These are phyloP conservation scores for Suillus fuscotomentosus DNA, from an alignment of 768 basidiomycete genomes.

Conservation along the genomic window DNA sequence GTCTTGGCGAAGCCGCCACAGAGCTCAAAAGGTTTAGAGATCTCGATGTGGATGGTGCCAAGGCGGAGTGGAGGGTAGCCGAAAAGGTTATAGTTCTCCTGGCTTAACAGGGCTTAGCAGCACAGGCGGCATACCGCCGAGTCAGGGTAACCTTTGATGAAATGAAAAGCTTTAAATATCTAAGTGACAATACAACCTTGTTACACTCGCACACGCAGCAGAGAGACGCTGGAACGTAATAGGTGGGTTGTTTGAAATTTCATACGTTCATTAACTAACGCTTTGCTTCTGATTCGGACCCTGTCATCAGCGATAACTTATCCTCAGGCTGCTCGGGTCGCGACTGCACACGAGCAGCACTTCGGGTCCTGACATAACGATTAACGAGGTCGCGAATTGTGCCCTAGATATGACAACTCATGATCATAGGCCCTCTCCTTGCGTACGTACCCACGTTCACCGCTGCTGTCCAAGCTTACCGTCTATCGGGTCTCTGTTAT, in stretches of 20 bases:
- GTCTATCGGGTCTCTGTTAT: background rate
- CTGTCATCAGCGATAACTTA: background rate
- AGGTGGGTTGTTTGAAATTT: background rate
- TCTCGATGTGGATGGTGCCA: constrained; percentile 60
- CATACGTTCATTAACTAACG: background rate
- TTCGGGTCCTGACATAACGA: background rate
- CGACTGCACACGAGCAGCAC: background rate
- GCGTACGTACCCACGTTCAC: background rate
- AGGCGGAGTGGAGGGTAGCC: constrained; percentile 66
- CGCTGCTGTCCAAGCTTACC: background rate
- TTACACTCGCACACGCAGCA: background rate
- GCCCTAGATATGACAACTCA: background rate
- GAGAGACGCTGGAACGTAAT: background rate
- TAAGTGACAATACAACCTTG: background rate
- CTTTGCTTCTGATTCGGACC: background rate
- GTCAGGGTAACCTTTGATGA: background rate
- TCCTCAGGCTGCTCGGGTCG: constrained; percentile 1
- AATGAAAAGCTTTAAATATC: background rate
- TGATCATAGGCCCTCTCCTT: background rate
- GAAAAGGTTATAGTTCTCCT: constrained; percentile 48
- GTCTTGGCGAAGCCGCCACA: constrained; percentile 25
- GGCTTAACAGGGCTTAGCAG: constrained; percentile 35
- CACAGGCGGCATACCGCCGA: background rate
- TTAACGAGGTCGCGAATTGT: constrained; percentile 2
- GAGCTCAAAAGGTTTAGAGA: constrained; percentile 55